phyloP scores from a whole-genome alignment of 2,329 filamentous ascomycete genomes.

The Plenodomus biglobosus region DNA sequence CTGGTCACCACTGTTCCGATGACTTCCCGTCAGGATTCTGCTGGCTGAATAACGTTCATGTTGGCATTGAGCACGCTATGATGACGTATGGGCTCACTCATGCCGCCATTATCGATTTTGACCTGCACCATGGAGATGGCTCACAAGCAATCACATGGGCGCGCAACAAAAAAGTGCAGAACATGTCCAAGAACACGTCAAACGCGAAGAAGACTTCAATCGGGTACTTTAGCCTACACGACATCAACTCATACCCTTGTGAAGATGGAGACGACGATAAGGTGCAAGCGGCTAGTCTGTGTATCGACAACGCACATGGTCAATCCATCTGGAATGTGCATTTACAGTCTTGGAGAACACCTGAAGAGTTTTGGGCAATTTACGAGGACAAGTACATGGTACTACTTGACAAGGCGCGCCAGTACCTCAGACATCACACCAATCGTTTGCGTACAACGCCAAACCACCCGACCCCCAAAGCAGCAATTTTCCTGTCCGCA shows the following conservation, averaged over 20 bases:
- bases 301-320: constrained; percentile 89
- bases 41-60: constrained; percentile 98
- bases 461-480: constrained; percentile 67
- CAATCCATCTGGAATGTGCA: constrained; percentile 98
- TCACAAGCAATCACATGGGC: constrained; percentile 93
- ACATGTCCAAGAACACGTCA: constrained; percentile 68
- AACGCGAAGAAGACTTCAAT: constrained; percentile 82
- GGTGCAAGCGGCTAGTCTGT: constrained; percentile 89
- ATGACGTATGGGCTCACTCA: constrained; percentile 85
- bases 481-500: constrained; percentile 90
- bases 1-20: constrained; percentile 92
- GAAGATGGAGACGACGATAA: constrained; percentile 93
- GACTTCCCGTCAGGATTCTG: constrained; percentile 92
- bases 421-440: constrained; percentile 74
- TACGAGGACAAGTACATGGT: constrained; percentile 78
- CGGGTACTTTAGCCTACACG: constrained; percentile 94
- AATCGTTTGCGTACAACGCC: constrained; percentile 61
- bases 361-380: constrained; percentile 83
- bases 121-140: constrained; percentile 57
- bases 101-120: constrained; percentile 66
- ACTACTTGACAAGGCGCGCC: constrained; percentile 77
- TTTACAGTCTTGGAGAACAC: constrained; percentile 79
- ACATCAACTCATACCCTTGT: constrained; percentile 98
- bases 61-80: constrained; percentile 89
- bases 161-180: constrained; percentile 72